Conservation (phyloP, 1,284 basidiomycete genomes). For the Porogramme epimiltina region DNA sequence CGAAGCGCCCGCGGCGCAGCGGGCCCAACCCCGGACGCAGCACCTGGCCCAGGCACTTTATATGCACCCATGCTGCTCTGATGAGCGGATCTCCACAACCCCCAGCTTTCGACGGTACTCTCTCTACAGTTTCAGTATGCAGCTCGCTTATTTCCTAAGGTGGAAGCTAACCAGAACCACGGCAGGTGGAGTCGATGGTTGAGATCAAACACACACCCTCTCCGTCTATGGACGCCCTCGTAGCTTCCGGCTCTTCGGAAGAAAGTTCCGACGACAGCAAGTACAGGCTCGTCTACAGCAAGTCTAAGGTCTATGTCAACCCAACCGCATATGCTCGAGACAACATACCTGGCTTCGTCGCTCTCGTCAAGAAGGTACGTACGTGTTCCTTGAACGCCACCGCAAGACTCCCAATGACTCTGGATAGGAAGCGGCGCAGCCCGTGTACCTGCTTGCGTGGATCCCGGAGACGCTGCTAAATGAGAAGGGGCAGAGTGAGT, state of each 20-base stretch:
- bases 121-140: slow-evolving; percentile 49
- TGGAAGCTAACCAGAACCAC: slow-evolving; percentile 3
- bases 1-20: slow-evolving; percentile 22
- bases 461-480: slow-evolving; percentile 80
- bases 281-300: slow-evolving; percentile 80
- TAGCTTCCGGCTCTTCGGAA: slow-evolving; percentile 22
- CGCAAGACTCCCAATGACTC: slow-evolving; percentile 9
- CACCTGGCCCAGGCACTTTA: slow-evolving; percentile 3
- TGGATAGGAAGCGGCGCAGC: slow-evolving; percentile 67
- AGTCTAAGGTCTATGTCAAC: slow-evolving; percentile 92
- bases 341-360: slow-evolving; percentile 92
- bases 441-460: slow-evolving; percentile 80
- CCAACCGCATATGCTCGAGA: slow-evolving; percentile 90
- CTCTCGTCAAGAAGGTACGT: slow-evolving; percentile 81
- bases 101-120: slow-evolving; percentile 37
- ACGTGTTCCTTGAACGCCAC: background rate
- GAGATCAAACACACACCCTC: slow-evolving; percentile 61
- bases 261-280: slow-evolving; percentile 55
- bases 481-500: slow-evolving; percentile 75
- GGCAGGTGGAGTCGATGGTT: slow-evolving; percentile 72
- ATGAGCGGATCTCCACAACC: slow-evolving; percentile 32
- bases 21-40: slow-evolving; percentile 12
- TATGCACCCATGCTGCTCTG: slow-evolving; percentile 24
- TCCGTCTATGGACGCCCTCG: slow-evolving; percentile 19
- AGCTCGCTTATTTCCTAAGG: background rate